phyloP scores from a whole-genome alignment of 371 early-diverging fungal genomes.

The Apophysomyces variabilis region DNA sequence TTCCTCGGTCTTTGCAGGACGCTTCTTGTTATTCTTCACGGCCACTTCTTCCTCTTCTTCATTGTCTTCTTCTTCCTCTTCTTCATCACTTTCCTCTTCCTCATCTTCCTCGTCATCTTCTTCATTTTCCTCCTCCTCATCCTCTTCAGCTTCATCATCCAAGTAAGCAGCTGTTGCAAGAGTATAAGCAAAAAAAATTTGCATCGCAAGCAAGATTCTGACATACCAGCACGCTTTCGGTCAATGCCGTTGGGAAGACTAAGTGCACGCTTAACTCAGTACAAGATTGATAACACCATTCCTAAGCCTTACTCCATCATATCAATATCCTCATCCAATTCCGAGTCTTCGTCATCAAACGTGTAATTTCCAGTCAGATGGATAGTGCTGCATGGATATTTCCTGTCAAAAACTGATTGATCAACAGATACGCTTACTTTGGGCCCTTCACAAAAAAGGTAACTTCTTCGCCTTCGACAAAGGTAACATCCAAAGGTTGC shows the following conservation, averaged over 20 bases:
- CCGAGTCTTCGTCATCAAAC: slow-evolving; percentile 23
- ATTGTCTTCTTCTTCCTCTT: slow-evolving; percentile 6
- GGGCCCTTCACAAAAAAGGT: slow-evolving; percentile 70
- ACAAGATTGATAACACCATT: background rate
- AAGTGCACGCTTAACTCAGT: background rate
- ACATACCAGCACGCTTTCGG: slow-evolving; percentile 4
- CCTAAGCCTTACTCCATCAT: background rate
- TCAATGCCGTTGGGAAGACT: slow-evolving; percentile 6
- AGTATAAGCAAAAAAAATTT: background rate
- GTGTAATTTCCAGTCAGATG: slow-evolving; percentile 34
- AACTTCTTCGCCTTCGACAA: slow-evolving; percentile 81
- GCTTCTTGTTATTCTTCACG: slow-evolving; percentile 18
- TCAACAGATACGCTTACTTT: slow-evolving; percentile 36
- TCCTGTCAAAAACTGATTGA: background rate
- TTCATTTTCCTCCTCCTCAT: slow-evolving; percentile 15
- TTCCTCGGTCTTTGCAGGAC: background rate
- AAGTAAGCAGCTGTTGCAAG: background rate
- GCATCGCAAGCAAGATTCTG: background rate
- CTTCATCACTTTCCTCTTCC: background rate
- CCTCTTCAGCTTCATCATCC: slow-evolving; percentile 19
- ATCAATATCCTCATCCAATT: slow-evolving; percentile 11
- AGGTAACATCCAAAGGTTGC: slow-evolving; percentile 72
- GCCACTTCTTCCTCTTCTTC: slow-evolving; percentile 15
- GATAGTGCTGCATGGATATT: slow-evolving; percentile 17
- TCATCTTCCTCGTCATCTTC: slow-evolving; percentile 3